Evolutionary conservation across 1,139 yeast genomes (phyloP).

Genomic region (Saccharomycopsis hybrid): DNA sequence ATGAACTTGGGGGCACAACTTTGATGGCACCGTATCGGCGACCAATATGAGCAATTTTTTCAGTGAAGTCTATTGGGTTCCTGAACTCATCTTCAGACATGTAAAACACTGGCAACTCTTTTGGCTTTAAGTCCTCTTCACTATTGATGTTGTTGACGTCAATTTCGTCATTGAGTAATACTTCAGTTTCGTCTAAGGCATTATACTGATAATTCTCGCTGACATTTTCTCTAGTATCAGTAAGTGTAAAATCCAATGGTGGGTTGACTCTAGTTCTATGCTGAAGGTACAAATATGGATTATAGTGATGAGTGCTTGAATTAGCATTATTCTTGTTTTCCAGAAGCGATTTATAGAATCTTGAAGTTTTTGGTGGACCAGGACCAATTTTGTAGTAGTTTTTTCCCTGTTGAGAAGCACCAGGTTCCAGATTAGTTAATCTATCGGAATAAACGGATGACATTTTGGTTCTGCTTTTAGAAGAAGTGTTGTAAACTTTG

Average conservation of each 20-base stretch:
- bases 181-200: slow-evolving; percentile 18
- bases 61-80: slow-evolving; percentile 49
- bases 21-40: slow-evolving; percentile 65
- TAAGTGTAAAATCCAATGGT: slow-evolving; percentile 31
- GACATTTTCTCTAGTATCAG: slow-evolving; percentile 18
- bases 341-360: slow-evolving; percentile 19
- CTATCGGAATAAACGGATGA: slow-evolving; percentile 17
- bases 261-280: slow-evolving; percentile 37
- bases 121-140: slow-evolving; percentile 4
- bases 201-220: slow-evolving; percentile 18
- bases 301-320: slow-evolving; percentile 32
- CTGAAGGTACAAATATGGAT: slow-evolving; percentile 40
- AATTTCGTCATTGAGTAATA: slow-evolving; percentile 13
- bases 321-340: slow-evolving; percentile 12
- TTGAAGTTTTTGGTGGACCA: slow-evolving; percentile 21
- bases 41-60: slow-evolving; percentile 42
- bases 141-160: neutral
- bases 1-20: slow-evolving; percentile 45
- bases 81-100: slow-evolving; percentile 40
- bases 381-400: neutral
- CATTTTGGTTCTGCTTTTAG: slow-evolving; percentile 15
- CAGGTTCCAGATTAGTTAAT: neutral
- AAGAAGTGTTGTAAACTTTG: slow-evolving; percentile 5
- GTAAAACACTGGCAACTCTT: slow-evolving; percentile 39
- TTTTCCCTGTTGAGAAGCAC: neutral